Base-by-base conservation (phyloP, 768 basidiomycete genomes). In the Tylopilus vinaceipallidus region DNA sequence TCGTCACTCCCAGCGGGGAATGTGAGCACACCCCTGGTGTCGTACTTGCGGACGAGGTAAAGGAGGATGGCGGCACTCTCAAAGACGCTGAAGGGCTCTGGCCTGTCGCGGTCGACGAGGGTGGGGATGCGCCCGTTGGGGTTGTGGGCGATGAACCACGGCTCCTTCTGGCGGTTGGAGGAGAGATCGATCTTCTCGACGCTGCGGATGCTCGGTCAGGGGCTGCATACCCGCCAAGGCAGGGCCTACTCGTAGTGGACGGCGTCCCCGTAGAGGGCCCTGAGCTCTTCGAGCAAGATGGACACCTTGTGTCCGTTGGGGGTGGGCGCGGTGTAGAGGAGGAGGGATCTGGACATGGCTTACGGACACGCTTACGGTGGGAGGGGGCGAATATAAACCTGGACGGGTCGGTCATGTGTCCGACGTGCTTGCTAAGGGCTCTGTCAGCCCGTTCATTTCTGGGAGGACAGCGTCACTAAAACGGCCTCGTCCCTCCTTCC, bases 1-100 rank as follows among this genome's bases (percentile, higher is more conserved):
- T 83, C 74, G 38, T 87, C 74, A 16, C 65, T 69, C 5, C 81
- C 75, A 3, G 80, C 70, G 16, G 85, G 76, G 68, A 86, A 91
- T 58, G 71, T 78, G 59, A 93, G 86, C 57, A 80, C 76, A 64
- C 76, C 69, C n/a, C 88, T 80, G 56, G 75, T 83, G 68, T 95
- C 93, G 60, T 87, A 93, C 61, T 86, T 81, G 62, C 90, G 84
- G 19, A 76, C 76, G 44, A 95, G 80, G 63, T 89, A 95, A n/a
- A 92, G 68, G 45, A 93, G 68, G 52, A 95, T 92, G 11, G 91
- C 90, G 2, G 85, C 81, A 6, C 81, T 83, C 63, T 92, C 90
- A 56, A 91, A 91, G 33, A 90, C 79, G 6, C 57, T 56, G 60
- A 90, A 90, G 57, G 83, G 70, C 55, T 80, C 73, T 22, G 67